These are phyloP conservation scores for Zasmidium angulare DNA, from an alignment of 2,329 filamentous ascomycete genomes.

Conservation along the genomic window DNA sequence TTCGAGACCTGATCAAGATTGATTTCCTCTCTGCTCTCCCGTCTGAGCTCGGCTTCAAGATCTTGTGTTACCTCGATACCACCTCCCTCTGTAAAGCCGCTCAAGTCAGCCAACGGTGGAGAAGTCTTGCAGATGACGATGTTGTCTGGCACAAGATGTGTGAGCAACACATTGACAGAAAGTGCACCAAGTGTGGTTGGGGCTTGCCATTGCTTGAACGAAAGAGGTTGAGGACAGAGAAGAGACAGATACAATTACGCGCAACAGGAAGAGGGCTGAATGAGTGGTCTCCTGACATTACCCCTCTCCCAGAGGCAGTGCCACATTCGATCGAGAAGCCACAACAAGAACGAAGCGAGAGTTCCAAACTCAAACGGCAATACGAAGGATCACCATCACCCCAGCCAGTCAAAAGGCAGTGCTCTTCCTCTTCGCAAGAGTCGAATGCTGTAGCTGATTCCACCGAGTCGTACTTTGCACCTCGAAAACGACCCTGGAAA, in stretches of 20 bases:
- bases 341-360: background rate
- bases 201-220: conserved; percentile 85
- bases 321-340: background rate
- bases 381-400: conserved; percentile 23
- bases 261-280: conserved; percentile 60
- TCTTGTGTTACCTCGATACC: conserved; percentile 89
- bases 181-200: conserved; percentile 95
- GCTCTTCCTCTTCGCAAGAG: conserved; percentile 21
- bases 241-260: conserved; percentile 75
- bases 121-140: conserved; percentile 89
- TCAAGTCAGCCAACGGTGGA: conserved; percentile 88
- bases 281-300: conserved; percentile 53
- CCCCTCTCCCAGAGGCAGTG: conserved; percentile 45
- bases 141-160: conserved; percentile 99
- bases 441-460: conserved; percentile 14
- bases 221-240: conserved; percentile 83
- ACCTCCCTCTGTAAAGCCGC: conserved; percentile 93
- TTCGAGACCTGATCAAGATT: conserved; percentile 94
- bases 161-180: conserved; percentile 91
- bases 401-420: conserved; percentile 29
- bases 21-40: conserved; percentile 91
- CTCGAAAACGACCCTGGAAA: conserved; percentile 75
- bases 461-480: conserved; percentile 50
- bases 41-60: conserved; percentile 87
- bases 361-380: conserved; percentile 19